These are phyloP conservation scores for Isabelozyma pseudorhagii DNA, from an alignment of 805 yeast species.

Conservation along the genomic window DNA sequence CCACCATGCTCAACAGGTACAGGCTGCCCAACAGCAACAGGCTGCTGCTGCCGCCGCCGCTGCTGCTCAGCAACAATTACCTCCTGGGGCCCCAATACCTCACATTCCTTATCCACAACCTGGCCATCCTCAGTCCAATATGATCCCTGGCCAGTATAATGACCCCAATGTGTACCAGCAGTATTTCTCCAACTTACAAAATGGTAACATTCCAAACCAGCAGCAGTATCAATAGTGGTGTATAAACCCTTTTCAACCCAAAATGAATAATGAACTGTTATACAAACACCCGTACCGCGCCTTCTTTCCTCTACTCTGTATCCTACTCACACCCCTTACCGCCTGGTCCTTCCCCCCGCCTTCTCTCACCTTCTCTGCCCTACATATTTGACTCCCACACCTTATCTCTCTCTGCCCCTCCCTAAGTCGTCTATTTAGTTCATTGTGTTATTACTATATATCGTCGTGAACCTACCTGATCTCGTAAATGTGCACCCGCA, in stretches of 20 bases:
- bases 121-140: slow-evolving; percentile 36
- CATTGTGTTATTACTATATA: not conserved
- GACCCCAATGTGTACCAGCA: slow-evolving; percentile 62
- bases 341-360: not conserved
- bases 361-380: no score
- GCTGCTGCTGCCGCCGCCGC: slow-evolving; percentile 18
- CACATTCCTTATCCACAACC: slow-evolving; percentile 45
- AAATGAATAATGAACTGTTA: slow-evolving; percentile 6
- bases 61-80: slow-evolving; percentile 30
- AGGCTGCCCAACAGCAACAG: slow-evolving; percentile 14
- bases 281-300: not conserved
- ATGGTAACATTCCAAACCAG: slow-evolving; percentile 44
- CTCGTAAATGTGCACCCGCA: not conserved
- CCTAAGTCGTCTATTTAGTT: not conserved
- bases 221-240: slow-evolving; percentile 50
- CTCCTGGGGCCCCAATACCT: slow-evolving; percentile 40
- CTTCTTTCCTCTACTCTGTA: not conserved
- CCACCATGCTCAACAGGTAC: slow-evolving; percentile 6
- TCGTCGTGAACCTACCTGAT: not conserved
- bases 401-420: no score
- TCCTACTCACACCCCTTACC: not conserved
- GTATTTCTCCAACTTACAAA: slow-evolving; percentile 56
- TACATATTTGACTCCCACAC: no score
- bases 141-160: slow-evolving; percentile 45
- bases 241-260: not conserved